Conservation (phyloP, 805 yeast genomes). For the Myxozyma vanderwaltii region DNA sequence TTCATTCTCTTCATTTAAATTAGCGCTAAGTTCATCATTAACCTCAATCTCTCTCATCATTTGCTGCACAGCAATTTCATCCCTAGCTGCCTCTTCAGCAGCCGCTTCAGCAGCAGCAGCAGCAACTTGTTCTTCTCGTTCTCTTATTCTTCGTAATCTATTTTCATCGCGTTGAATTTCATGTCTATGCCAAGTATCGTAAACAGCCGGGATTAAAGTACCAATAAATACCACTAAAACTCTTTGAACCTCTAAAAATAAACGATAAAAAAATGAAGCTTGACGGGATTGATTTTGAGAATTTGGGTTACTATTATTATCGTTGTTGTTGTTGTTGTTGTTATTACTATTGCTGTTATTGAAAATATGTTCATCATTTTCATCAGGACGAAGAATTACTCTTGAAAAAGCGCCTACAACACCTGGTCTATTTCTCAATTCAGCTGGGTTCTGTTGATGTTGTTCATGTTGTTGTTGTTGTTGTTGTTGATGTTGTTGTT, state of each 20-base stretch:
- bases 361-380: not conserved
- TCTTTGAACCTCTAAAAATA: conserved; percentile 15
- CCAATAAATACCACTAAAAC: conserved; percentile 30
- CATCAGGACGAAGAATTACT: conserved; percentile 1
- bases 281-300: conserved; percentile 1
- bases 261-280: conserved; percentile 7
- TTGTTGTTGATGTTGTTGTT: conserved; percentile 3
- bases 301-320: too few relatives aligned
- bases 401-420: conserved; percentile 1
- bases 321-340: conserved; percentile 3
- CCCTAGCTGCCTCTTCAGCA: conserved; percentile 9
- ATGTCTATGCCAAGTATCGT: conserved; percentile 34
- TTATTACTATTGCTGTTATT: not conserved
- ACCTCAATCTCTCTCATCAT: not conserved
- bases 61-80: conserved; percentile 2
- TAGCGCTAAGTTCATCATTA: not conserved
- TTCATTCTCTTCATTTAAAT: too few relatives aligned
- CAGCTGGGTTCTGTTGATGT: not conserved
- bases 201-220: conserved; percentile 33
- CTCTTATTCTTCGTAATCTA: conserved; percentile 6
- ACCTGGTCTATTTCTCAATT: not conserved
- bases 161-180: conserved; percentile 20
- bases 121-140: conserved; percentile 8
- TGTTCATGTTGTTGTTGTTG: conserved; percentile 1
- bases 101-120: conserved; percentile 5